phyloP scores from a whole-genome alignment of 805 yeast genomes.

The Candida pseudofarinosa region DNA sequence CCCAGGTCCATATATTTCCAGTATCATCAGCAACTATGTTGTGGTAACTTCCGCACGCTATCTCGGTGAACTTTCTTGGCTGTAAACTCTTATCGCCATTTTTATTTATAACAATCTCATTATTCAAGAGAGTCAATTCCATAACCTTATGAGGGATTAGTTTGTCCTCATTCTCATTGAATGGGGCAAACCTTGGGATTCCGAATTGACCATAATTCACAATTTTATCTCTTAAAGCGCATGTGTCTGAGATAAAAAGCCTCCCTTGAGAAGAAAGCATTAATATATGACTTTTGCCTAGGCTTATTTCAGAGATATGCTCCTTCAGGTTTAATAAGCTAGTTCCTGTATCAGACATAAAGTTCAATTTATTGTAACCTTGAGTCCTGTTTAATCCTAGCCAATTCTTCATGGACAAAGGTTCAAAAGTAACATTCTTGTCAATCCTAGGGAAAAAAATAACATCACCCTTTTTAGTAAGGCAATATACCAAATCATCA shows the following conservation, averaged over 20 bases:
- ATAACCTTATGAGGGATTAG: conserved; percentile 24
- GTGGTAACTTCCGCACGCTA: conserved; percentile 75
- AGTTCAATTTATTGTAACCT: conserved; percentile 7
- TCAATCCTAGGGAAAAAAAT: conserved; percentile 25
- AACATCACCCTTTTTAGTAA: conserved; percentile 38
- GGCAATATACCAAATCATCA: conserved; percentile 44
- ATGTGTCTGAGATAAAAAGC: conserved; percentile 62
- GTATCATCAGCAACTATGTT: conserved; percentile 61
- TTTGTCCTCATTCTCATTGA: conserved; percentile 30
- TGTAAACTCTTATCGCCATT: conserved; percentile 18
- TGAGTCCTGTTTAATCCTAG: conserved; percentile 12
- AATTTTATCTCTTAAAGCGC: conserved; percentile 23
- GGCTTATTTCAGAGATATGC: conserved; percentile 43
- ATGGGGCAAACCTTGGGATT: conserved; percentile 66
- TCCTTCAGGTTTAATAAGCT: conserved; percentile 18
- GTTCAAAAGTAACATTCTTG: conserved; percentile 9
- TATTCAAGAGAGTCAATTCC: conserved; percentile 57
- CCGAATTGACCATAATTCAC: conserved; percentile 78
- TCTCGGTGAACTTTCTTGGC: conserved; percentile 47
- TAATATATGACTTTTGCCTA: conserved; percentile 71
- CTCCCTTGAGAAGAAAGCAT: conserved; percentile 55
- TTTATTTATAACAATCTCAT: conserved; percentile 26
- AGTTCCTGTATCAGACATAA: conserved; percentile 6
- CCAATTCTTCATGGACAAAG: conserved; percentile 18
- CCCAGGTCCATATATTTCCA: conserved; percentile 84